These are phyloP conservation scores for Trypanosoma brucei DNA, from an alignment of 208 protist species.

Conservation along the genomic window DNA sequence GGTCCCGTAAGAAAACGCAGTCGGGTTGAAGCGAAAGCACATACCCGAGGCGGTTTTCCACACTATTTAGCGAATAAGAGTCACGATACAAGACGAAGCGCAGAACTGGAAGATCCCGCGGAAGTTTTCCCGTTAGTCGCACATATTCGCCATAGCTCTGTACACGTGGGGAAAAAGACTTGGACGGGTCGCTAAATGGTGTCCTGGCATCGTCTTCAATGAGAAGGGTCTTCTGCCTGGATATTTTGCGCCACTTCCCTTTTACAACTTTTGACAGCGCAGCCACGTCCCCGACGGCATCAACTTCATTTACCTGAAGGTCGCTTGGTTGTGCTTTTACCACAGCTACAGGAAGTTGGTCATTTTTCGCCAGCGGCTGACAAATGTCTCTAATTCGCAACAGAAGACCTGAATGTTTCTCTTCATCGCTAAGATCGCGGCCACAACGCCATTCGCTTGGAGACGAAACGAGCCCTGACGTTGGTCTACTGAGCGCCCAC, in stretches of 20 bases:
- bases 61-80: constrained; percentile 31
- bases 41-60: constrained; percentile 73
- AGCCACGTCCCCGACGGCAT: constrained; percentile 28
- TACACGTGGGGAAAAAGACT: constrained; percentile 50
- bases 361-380: neutral
- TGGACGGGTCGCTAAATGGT: constrained; percentile 61
- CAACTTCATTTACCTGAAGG: constrained; percentile 73
- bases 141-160: constrained; percentile 81
- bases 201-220: constrained; percentile 53
- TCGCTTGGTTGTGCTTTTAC: constrained; percentile 65
- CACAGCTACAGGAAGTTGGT: constrained; percentile 31
- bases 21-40: constrained; percentile 43
- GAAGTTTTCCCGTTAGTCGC: constrained; percentile 42
- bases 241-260: constrained; percentile 76
- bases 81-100: constrained; percentile 79
- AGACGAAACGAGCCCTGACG: constrained; percentile 12
- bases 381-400: constrained; percentile 18
- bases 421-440: constrained; percentile 44
- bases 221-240: constrained; percentile 47
- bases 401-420: constrained; percentile 52
- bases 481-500: constrained; percentile 20
- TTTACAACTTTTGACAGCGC: constrained; percentile 45
- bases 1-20: constrained; percentile 36
- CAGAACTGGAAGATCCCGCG: constrained; percentile 42
- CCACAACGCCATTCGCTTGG: constrained; percentile 57